These are phyloP conservation scores for Vitis cinerea DNA, from an alignment of 164 flowering plant genomes.

Conservation along the genomic window DNA sequence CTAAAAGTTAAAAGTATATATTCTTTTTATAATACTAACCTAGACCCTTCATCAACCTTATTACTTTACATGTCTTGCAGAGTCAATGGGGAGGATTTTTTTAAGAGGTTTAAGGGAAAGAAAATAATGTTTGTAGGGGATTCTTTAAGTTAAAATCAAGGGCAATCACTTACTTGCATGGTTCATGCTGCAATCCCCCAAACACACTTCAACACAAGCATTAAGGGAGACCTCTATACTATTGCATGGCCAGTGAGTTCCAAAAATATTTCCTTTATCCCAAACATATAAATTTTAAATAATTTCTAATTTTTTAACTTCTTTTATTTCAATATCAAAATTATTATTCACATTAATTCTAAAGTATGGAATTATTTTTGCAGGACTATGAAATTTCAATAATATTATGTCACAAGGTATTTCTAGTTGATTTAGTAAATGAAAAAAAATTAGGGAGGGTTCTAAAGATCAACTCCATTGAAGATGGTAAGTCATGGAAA, in stretches of 20 bases:
- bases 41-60: too few species aligned
- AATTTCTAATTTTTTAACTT: too few species aligned
- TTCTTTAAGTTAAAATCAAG: constrained; percentile 33
- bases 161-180: constrained; percentile 34
- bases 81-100: constrained; percentile 1
- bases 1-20: too few species aligned
- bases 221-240: constrained; percentile 4
- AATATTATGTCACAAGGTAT: neutral
- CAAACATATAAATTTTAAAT: too few species aligned
- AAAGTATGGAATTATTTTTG: too few species aligned
- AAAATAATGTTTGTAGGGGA: constrained; percentile 17
- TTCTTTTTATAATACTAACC: too few species aligned
- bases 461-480: constrained; percentile 28
- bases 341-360: too few species aligned
- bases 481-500: constrained; percentile 22
- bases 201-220: too few species aligned
- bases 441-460: constrained; percentile 11
- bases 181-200: constrained; percentile 22
- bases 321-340: too few species aligned
- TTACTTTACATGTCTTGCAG: neutral
- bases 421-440: neutral
- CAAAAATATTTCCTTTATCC: too few species aligned
- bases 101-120: constrained; percentile 11
- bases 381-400: constrained; percentile 13
- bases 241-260: constrained; percentile 18